These are phyloP conservation scores for Lathyrus sativus DNA, from an alignment of 306 rosid species.

Conservation along the genomic window DNA sequence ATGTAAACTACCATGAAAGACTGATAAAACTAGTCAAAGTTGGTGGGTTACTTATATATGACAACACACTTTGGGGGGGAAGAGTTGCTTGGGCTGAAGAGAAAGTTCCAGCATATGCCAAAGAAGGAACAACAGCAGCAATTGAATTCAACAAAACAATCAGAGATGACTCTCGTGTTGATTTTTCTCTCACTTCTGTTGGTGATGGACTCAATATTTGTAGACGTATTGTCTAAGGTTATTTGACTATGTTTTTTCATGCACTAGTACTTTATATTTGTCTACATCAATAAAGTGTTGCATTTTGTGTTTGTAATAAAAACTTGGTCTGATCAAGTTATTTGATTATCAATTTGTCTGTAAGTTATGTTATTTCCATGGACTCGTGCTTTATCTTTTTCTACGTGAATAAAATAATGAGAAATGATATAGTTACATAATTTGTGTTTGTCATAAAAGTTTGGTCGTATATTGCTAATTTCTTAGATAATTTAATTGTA, in stretches of 20 bases:
- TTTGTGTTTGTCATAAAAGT: neutral
- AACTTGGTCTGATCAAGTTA: neutral
- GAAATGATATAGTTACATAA: no score
- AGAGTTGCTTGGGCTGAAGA: slow-evolving; percentile 48
- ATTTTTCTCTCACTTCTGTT: slow-evolving; percentile 42
- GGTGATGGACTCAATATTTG: slow-evolving; percentile 48
- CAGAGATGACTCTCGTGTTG: slow-evolving; percentile 41
- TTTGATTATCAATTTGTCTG: no score
- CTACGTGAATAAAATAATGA: slow-evolving; percentile 11
- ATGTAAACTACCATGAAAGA: slow-evolving; percentile 52
- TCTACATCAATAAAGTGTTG: neutral
- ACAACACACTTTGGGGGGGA: slow-evolving; percentile 53
- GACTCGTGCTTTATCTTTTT: neutral
- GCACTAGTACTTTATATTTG: neutral
- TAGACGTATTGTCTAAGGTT: slow-evolving; percentile 38
- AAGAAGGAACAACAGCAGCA: slow-evolving; percentile 2
- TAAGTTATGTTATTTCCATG: no score
- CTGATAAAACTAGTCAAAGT: slow-evolving; percentile 46
- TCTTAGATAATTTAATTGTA: no score
- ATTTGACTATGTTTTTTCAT: neutral
- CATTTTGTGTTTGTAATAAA: slow-evolving; percentile 6
- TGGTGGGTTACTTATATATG: slow-evolving; percentile 55
- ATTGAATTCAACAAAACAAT: slow-evolving; percentile 42
- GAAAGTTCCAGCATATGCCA: slow-evolving; percentile 31
- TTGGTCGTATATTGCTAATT: no score